Base-by-base conservation (phyloP, 768 basidiomycete species). In the Mycena olivaceomarginata region DNA sequence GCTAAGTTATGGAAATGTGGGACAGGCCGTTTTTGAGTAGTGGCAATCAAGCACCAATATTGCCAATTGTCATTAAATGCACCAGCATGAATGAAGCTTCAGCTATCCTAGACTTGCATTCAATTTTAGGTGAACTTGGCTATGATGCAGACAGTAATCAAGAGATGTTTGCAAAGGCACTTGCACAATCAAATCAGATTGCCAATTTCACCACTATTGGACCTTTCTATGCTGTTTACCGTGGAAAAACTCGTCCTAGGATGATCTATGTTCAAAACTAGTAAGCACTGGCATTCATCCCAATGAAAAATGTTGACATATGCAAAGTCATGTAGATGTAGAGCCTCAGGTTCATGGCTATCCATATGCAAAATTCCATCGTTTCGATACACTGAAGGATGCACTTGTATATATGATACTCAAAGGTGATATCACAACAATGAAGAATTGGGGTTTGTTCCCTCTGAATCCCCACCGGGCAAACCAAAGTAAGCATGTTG, bases 11-110 rank as follows among this genome's bases (percentile, higher is more conserved):
- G 9, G 10, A 45, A 13, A 45, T 45, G 9, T 45, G 9, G 10
- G 10, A 45, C 43, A 45, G 43, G 13, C 43, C 43, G 13, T 45
- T 45, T 45, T 45, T 45, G 43, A 45, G 43, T 45, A 13, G 43
- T 45, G 43, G 43, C 25, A 25, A 45, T 13, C 10, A 13, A 45
- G 13, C 43, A 45, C 63, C 71, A 12, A 16, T 65, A 8, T 53
- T 72, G 63, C 71, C 71, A 20, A 66, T 72, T 20, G 11, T 72
- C 4, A 57, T 72, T 40, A 72, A 72, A 16, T 72, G 71, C 25
- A 72, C 51, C 1, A 72, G 53, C 43, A 12, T 2, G 2, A 25
- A 7, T 0, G 71, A 72, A 46, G 71, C 71, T 4, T 43, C 43
- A 18, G 22, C 22, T 7, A 64, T 41, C 4, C 15, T 57, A 3